These are phyloP conservation scores for Herpotrichia juniperi DNA, from an alignment of 2,329 filamentous ascomycete genomes.

Conservation along the genomic window DNA sequence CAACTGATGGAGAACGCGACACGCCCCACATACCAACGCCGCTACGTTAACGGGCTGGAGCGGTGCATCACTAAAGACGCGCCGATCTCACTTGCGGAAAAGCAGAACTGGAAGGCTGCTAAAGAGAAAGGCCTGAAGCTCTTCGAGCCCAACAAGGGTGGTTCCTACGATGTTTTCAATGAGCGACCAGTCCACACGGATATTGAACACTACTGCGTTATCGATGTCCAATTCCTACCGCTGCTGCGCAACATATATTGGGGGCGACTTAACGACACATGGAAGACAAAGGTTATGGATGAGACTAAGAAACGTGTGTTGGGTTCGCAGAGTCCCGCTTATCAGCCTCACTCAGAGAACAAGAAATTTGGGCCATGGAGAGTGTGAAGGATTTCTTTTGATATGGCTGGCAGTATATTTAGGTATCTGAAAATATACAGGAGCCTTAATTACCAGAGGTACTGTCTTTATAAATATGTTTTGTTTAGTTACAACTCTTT, in stretches of 20 bases:
- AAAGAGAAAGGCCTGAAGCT: slow-evolving; percentile 28
- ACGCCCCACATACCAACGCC: slow-evolving; percentile 1
- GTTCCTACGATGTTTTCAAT: slow-evolving; percentile 35
- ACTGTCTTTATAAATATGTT: too few relatives aligned
- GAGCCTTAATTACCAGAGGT: too few relatives aligned
- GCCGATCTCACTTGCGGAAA: neutral
- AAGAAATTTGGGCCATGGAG: too few relatives aligned
- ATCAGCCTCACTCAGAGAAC: slow-evolving; percentile 20
- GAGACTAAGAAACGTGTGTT: neutral
- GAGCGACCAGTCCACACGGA: slow-evolving; percentile 29
- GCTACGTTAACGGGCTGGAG: slow-evolving; percentile 9
- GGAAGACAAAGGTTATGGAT: neutral
- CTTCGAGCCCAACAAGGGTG: slow-evolving; percentile 29
- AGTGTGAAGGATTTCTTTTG: too few relatives aligned
- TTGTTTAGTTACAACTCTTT: too few relatives aligned
- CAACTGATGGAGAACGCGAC: slow-evolving; percentile 29
- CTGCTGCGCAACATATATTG: slow-evolving; percentile 3
- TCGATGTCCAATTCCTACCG: slow-evolving; percentile 26
- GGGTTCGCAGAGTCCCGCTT: neutral
- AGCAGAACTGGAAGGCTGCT: slow-evolving; percentile 13
- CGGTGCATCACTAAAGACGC: slow-evolving; percentile 17
- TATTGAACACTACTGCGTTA: slow-evolving; percentile 31
- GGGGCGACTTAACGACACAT: neutral
- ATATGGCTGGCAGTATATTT: too few relatives aligned
- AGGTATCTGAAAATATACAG: too few relatives aligned